Evolutionary conservation across 441 rosid species (phyloP), one percentile per base, ranked within the genome.

Genomic region (Brassica hybrid): DNA sequence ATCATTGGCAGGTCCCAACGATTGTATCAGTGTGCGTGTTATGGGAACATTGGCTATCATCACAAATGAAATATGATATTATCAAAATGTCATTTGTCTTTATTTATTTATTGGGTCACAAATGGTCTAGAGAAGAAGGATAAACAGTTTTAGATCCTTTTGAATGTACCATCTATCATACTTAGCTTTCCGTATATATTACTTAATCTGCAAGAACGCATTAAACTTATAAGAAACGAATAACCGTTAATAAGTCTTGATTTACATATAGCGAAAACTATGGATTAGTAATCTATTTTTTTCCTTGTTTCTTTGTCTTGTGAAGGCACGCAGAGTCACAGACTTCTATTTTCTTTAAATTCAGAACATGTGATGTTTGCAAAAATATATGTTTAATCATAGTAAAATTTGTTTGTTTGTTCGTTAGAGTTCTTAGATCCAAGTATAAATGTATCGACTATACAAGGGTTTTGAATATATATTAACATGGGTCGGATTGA

Each of bases 41-140:
- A 78, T 27, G 65, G 69, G 69, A 67, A 13, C 65, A 73, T 78
- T 78, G 81, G 72, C 59, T 73, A 61, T 58, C 63, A 71, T 65
- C 58, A 72, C 62, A 41, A 52, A 50, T 5, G 7, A 36, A 5
- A 6, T 34, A 34, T 16, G 32, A 63, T 34, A 34, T 16, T 63
- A 63, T 34, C 67, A 34, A 16, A 38, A 43, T 25, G 5, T 6
- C 19, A 38, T 16, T 32, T 68, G 38, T 13, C 41, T 41, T 41
- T 38, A 10, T 68, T 67, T 67, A 58, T 75, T 60, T 48, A 45
- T 59, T 58, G 76, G 72, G 14, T 77, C 43, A 65, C 67, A 43
- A 71, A 63, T 58, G 65, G 66, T 70, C 6, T 69, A 8, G 19
- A 67, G 43, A 23, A 50, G 25, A 50, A 56, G 18, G 71, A 77